These are phyloP conservation scores for Cotoneaster glaucophyllus DNA, from an alignment of 306 rosid species.

Conservation along the genomic window DNA sequence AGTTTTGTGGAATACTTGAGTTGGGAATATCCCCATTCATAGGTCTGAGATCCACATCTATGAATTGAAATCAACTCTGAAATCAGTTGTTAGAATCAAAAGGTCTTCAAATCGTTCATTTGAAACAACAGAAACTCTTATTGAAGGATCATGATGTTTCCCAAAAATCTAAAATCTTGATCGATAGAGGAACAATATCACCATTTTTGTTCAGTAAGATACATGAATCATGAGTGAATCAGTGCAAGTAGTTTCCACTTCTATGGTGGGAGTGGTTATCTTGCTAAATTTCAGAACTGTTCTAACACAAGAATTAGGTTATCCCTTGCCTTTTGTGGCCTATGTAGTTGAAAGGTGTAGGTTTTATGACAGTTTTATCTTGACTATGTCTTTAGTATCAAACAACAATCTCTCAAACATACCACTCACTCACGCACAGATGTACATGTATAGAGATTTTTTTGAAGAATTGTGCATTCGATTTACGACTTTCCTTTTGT, in stretches of 20 bases:
- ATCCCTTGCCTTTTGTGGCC: not conserved
- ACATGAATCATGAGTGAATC: not conserved
- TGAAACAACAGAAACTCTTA: not conserved
- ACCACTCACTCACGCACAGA: not conserved
- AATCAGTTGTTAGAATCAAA: no score
- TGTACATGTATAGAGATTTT: not conserved
- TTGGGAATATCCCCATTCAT: not conserved
- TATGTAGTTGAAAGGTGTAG: not conserved
- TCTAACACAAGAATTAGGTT: not conserved
- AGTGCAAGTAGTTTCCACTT: not conserved
- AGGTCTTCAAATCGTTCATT: no score
- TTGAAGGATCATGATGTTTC: not conserved
- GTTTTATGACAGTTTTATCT: not conserved
- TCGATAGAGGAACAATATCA: not conserved
- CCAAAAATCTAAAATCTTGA: not conserved
- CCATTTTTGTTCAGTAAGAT: not conserved
- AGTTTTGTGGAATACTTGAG: not conserved
- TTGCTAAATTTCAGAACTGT: not conserved
- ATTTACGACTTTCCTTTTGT: not conserved
- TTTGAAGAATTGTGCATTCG: not conserved
- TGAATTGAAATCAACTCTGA: not conserved
- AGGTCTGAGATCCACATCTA: no score
- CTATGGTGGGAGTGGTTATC: not conserved
- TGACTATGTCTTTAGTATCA: not conserved
- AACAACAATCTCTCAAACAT: not conserved